Conservation (phyloP, 352 stramenopile species). For the Globisporangium acanthophoron region DNA sequence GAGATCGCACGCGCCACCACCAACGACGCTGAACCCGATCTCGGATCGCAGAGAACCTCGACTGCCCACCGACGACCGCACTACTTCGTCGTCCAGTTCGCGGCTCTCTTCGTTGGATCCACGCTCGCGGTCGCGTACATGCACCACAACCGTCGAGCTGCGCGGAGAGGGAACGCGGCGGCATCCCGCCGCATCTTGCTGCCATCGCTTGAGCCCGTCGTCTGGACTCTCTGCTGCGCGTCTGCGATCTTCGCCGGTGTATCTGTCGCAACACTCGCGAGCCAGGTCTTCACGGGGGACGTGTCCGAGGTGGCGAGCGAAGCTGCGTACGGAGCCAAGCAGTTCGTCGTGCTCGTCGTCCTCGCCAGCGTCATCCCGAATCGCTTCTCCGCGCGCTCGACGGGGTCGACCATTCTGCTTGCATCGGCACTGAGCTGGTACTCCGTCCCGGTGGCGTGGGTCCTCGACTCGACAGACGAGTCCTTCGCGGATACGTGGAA, state of each 20-base stretch:
- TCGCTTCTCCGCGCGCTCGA: slow-evolving; percentile 22
- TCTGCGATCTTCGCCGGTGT: slow-evolving; percentile 32
- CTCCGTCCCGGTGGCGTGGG: slow-evolving; percentile 22
- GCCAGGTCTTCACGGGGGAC: slow-evolving; percentile 23
- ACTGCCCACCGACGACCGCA: not conserved
- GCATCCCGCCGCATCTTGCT: slow-evolving; percentile 55
- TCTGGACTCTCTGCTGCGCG: slow-evolving; percentile 39
- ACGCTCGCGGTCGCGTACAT: slow-evolving; percentile 30
- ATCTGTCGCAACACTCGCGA: slow-evolving; percentile 20
- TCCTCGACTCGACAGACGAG: not conserved
- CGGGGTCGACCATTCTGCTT: slow-evolving; percentile 24
- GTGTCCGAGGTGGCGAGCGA: slow-evolving; percentile 24
- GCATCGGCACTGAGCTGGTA: slow-evolving; percentile 29
- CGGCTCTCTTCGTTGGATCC: not conserved
- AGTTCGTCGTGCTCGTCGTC: slow-evolving; percentile 32
- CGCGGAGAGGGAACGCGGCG: slow-evolving; percentile 33
- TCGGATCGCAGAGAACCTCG: not conserved
- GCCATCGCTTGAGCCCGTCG: slow-evolving; percentile 57
- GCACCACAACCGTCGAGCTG: slow-evolving; percentile 42
- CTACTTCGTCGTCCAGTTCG: not conserved
- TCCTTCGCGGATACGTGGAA: not conserved
- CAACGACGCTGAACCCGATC: not conserved
- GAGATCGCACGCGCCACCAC: not conserved
- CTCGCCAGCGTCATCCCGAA: slow-evolving; percentile 40
- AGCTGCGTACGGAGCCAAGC: slow-evolving; percentile 40